A percentile compares a stretch with the other conserved stretches of the same genome.
Conservation (phyloP, 108 stramenopile species). For the Seminavis robusta region DNA sequence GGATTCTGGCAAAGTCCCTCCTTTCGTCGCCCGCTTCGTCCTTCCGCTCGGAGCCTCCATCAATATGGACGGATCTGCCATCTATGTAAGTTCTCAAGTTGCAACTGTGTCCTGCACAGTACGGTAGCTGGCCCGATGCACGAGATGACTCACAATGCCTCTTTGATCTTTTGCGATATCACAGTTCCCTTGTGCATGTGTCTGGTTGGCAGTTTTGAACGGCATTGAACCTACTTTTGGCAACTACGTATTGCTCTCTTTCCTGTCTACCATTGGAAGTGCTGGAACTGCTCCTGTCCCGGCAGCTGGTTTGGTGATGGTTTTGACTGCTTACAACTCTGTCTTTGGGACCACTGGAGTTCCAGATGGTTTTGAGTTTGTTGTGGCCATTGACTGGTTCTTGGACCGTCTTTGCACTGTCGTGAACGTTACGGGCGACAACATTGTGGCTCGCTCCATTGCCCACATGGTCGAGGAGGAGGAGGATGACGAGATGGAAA, state of each 20-base stretch:
- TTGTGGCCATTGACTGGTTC: constrained; percentile 22
- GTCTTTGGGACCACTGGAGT: constrained; percentile 5
- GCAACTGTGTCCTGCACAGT: too few relatives aligned
- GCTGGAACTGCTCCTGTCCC: constrained; percentile 34
- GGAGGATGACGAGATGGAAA: too few relatives aligned
- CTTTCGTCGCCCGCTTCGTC: constrained; percentile 7
- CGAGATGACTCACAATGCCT: too few relatives aligned
- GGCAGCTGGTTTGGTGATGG: constrained; percentile 19
- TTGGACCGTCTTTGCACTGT: constrained; percentile 11
- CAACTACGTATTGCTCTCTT: constrained; percentile 15
- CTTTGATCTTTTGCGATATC: too few relatives aligned
- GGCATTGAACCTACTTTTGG: constrained; percentile 16
- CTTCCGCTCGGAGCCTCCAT: constrained; percentile 28
- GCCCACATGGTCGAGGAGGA: too few relatives aligned
- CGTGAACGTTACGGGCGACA: constrained; percentile 11
- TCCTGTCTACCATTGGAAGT: constrained; percentile 19
- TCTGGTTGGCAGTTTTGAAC: constrained; percentile 30
- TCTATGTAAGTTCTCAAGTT: too few relatives aligned
- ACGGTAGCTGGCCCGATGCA: too few relatives aligned
- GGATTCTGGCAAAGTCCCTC: constrained; percentile 25
- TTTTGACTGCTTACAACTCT: constrained; percentile 18
- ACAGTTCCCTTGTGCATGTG: constrained; percentile 21
- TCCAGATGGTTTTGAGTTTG: constrained; percentile 11
- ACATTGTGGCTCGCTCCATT: neutral
- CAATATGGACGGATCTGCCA: constrained; percentile 33